phyloP scores from a whole-genome alignment of 352 stramenopile species.

The Thraustochytrium striatum region DNA sequence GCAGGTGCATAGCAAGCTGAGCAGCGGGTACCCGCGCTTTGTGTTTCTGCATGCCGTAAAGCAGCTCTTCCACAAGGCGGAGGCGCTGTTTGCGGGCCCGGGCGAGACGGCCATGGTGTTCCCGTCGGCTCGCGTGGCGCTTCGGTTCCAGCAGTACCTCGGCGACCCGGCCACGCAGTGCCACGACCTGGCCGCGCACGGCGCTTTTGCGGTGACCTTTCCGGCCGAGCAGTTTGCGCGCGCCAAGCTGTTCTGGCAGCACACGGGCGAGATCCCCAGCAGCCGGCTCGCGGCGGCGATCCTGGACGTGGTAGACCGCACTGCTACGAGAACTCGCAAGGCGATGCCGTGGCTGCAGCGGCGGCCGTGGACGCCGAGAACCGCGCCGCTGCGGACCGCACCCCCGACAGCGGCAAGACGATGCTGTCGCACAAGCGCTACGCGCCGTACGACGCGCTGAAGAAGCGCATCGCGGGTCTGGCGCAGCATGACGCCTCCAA shows the following conservation, averaged over 20 bases:
- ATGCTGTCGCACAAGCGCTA: constrained; percentile 48
- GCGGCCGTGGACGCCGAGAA: neutral
- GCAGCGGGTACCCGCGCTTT: constrained; percentile 85
- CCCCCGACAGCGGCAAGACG: neutral
- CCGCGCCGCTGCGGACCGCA: neutral
- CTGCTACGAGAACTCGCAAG: constrained; percentile 35
- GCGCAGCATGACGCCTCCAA: constrained; percentile 43
- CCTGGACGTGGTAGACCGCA: constrained; percentile 59
- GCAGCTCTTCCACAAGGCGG: constrained; percentile 59
- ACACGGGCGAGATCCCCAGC: constrained; percentile 83
- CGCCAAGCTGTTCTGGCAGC: constrained; percentile 84
- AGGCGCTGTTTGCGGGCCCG: constrained; percentile 35
- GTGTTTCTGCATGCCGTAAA: constrained; percentile 78
- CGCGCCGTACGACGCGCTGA: constrained; percentile 58
- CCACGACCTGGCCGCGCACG: constrained; percentile 57
- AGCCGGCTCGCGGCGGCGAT: constrained; percentile 71
- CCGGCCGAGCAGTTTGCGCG: constrained; percentile 57
- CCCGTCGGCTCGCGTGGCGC: constrained; percentile 56
- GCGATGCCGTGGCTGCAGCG: neutral
- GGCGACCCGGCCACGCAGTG: constrained; percentile 49
- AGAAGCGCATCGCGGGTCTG: constrained; percentile 61
- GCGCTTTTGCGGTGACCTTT: constrained; percentile 70
- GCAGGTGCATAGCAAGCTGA: constrained; percentile 66
- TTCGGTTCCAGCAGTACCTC: constrained; percentile 51
- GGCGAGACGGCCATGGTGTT: constrained; percentile 52